These are phyloP conservation scores for Erysimum cheiranthoides DNA, from an alignment of 345 rosid genomes.

Conservation along the genomic window DNA sequence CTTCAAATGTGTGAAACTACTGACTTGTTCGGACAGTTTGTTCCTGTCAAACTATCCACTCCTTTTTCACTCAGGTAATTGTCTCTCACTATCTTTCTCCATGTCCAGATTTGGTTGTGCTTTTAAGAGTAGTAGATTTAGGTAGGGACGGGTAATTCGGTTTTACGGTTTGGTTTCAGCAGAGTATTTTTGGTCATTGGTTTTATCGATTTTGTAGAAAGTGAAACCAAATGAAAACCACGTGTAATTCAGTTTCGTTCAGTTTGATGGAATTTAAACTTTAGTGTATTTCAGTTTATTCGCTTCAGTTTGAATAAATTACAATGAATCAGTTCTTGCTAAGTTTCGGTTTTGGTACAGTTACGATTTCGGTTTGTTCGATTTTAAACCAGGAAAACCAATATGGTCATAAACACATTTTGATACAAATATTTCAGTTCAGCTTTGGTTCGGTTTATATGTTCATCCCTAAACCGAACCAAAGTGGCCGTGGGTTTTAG, in stretches of 20 bases:
- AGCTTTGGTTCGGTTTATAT: background rate
- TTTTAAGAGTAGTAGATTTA: background rate
- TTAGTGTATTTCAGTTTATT: background rate
- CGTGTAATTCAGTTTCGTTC: background rate
- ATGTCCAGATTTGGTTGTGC: conserved; percentile 1
- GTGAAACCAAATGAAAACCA: background rate
- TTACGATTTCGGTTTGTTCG: background rate
- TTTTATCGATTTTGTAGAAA: background rate
- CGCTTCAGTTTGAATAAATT: background rate
- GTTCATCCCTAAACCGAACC: background rate
- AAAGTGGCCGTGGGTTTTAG: background rate
- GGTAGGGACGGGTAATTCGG: background rate
- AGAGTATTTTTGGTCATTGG: background rate
- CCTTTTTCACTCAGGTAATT: conserved; percentile 62
- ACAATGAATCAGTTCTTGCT: background rate
- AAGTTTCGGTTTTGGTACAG: background rate
- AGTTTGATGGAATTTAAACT: background rate
- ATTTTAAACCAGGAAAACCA: background rate
- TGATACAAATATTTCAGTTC: background rate
- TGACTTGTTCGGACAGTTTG: conserved; percentile 55
- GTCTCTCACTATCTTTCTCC: conserved; percentile 19
- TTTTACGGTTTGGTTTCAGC: background rate
- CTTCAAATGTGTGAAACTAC: conserved; percentile 65
- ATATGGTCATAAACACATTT: background rate
- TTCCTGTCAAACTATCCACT: conserved; percentile 56